Conservation (phyloP, 768 basidiomycete species). For the Termitomyces bulborhizus region DNA sequence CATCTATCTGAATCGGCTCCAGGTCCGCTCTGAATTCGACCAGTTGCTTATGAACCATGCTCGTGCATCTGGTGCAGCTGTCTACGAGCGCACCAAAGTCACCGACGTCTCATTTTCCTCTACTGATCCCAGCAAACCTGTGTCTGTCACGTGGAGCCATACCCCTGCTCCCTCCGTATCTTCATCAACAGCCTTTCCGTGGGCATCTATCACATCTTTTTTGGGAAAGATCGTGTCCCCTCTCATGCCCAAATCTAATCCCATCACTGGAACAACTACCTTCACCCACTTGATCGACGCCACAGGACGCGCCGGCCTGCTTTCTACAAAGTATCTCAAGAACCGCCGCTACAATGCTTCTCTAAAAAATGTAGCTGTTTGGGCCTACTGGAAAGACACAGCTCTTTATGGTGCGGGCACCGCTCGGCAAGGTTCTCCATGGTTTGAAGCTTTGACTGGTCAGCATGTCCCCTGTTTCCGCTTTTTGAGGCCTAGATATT, state of each 20-base stretch:
- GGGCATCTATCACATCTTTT: conserved; percentile 21
- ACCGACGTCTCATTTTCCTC: conserved; percentile 38
- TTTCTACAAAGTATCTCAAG: conserved; percentile 65
- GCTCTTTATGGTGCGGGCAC: conserved; percentile 46
- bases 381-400: conserved; percentile 68
- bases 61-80: conserved; percentile 40
- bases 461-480: conserved; percentile 7
- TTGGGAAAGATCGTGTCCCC: conserved; percentile 9
- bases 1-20: neutral
- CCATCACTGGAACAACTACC: conserved; percentile 41
- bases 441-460: conserved; percentile 72
- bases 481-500: neutral
- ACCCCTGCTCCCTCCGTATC: conserved; percentile 32
- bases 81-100: conserved; percentile 52
- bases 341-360: conserved; percentile 65
- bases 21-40: conserved; percentile 60
- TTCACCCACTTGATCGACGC: conserved; percentile 73
- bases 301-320: conserved; percentile 63
- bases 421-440: conserved; percentile 48
- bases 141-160: conserved; percentile 51
- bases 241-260: conserved; percentile 8
- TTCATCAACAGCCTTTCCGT: conserved; percentile 36
- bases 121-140: conserved; percentile 33
- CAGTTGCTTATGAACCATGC: conserved; percentile 52
- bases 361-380: conserved; percentile 68